Base-by-base conservation (phyloP, 352 stramenopile genomes). In the Aphanomyces stellatus region DNA sequence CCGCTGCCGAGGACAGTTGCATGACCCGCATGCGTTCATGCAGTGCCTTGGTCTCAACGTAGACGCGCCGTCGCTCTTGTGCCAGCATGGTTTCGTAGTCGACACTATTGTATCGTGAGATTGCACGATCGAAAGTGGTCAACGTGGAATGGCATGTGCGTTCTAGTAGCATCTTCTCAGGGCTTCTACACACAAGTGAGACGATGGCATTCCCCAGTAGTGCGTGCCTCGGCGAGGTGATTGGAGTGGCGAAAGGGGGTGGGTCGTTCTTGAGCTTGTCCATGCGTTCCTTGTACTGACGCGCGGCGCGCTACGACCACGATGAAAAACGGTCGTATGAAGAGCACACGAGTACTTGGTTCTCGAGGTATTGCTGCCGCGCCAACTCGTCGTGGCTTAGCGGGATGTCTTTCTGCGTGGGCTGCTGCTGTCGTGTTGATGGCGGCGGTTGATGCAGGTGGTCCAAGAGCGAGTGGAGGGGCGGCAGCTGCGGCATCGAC, bases 301-400 rank as follows among this genome's bases (percentile, higher is more conserved):
- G 69, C 15, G 79, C 81, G 25, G 81, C 81, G 43, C 78, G 76
- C 79, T 90, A 62, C 46, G 24, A 42, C 30, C 24, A 22, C 5
- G 25, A 62, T 59, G 4, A 8, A 28, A 27, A 59, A 3, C 22
- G 42, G 30, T 25, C 1, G 22, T 28, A 43, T 31, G 13, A 35
- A 31, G 1, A 15, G 28, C 19, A n/a, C 34, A n/a, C 8, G 27
- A 62, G 11, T 22, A 86, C 80, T 72, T 89, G 79, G 62, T 87
- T 88, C 59, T 90, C 81, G 25, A 88, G 81, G 69, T 78, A 90
- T 28, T 85, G 71, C 27, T 82, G 68, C 1, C 79, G 71, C n/a
- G 57, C 61, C 8, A 51, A 0, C n/a, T 70, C 48, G n/a, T 73
- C 63, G 46, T 15, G 10, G 3, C 27, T 65, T 34, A 31, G 46